These are phyloP conservation scores for Podaxis mareebaensis DNA, from an alignment of 768 basidiomycete species.

Conservation along the genomic window DNA sequence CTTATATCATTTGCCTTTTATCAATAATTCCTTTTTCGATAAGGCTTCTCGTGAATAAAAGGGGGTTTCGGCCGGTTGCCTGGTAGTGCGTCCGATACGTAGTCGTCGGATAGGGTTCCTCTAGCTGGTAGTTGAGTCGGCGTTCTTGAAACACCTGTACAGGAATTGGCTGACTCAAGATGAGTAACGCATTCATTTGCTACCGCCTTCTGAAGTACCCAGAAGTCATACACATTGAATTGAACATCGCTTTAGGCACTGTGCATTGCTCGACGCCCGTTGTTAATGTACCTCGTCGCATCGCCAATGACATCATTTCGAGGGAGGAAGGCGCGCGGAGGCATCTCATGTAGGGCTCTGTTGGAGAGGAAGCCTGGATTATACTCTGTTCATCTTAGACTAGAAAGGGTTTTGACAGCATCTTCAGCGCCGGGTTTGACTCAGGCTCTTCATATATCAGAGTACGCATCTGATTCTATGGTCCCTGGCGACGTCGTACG, in stretches of 20 bases:
- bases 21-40: constrained; percentile 8
- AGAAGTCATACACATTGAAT: not conserved
- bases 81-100: not conserved
- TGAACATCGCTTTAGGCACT: not conserved
- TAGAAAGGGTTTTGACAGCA: constrained; percentile 1
- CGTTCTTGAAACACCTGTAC: constrained; percentile 7
- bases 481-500: not conserved
- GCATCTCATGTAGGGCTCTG: not conserved
- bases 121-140: not conserved
- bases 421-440: constrained; percentile 9
- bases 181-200: not conserved
- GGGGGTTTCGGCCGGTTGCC: constrained; percentile 8
- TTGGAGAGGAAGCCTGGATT: not conserved
- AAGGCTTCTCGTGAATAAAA: not conserved
- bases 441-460: not conserved
- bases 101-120: not conserved
- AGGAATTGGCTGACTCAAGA: constrained; percentile 8
- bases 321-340: not conserved
- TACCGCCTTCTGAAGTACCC: not conserved
- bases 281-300: not conserved
- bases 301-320: not conserved
- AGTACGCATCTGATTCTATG: not conserved
- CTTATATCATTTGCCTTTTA: constrained; percentile 6
- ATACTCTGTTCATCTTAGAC: constrained; percentile 1
- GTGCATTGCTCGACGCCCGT: not conserved